Evolutionary conservation across 1,139 yeast genomes (phyloP), one percentile per base, ranked within the genome.

Genomic region (Eremothecium cymbalariae): DNA sequence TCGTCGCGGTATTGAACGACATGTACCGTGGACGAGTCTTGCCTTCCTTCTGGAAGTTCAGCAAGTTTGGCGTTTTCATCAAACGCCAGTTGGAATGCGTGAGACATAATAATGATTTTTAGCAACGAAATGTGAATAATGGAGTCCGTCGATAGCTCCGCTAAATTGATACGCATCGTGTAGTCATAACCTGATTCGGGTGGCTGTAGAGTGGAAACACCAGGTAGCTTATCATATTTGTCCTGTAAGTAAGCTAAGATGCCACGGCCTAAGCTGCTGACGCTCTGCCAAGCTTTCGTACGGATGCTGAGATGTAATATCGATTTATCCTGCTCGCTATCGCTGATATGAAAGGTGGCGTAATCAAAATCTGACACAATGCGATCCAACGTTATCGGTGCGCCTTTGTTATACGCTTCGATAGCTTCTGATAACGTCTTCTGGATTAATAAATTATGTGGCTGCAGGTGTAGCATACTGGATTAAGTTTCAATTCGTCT

Each of bases 291-390:
- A 1, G 60, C 66, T 74, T 82, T 51, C 67, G 69, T 54, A 74
- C 85, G 47, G 34, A 57, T 44, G 33, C 59, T 53, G 34, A 57
- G 32, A 16, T 38, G 36, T 27, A 57, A 31, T 9, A 39, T 23
- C 9, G 44, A 25, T 32, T 46, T 50, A 28, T 51, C 44, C 4
- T 43, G 46, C 8, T 45, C 42, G 9, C 88, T 77, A 27, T 95
- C 88, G 32, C 94, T 80, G 44, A 93, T 68, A 60, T 88, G 97
- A 62, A 82, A 86, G 19, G 94, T 83, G 39, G 95, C 94, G 63
- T 86, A 86, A 60, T 90, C 98, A 53, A 90, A 90, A 64, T 90
- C 99, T 23, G 95, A 79, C 44, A 90, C 75, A 45, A 90, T 75
- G 58, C 96, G 75, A 61, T 90, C 96, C 49, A 90, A 70, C n/a